Evolutionary conservation across 805 yeast species (phyloP), one percentile per base, ranked within the genome.

Genomic region (Pichia scutulata): DNA sequence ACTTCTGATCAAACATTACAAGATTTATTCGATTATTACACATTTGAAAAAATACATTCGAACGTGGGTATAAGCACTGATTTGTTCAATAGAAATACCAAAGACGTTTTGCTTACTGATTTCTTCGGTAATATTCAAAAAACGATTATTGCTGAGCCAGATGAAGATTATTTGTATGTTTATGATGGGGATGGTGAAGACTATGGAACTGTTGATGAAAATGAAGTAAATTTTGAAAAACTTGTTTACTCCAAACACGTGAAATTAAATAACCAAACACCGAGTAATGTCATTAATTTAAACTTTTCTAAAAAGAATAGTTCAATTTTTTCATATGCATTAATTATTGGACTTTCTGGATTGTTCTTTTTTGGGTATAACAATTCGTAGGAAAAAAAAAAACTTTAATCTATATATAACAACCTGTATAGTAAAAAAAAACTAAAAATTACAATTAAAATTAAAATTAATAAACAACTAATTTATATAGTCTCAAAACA

Each of bases 21-120:
- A 60, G 96, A 92, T 61, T 71, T 93, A 55, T 87, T 93, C 60
- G 90, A 81, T 50, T 84, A 84, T 21, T 92, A 89, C 65, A 84
- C 92, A 8, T 84, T 81, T 58, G 95, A 81, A 52, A 82, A 85
- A 55, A 86, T 93, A 28, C 97, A 89, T 63, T 89, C 97, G 1
- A 83, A 86, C 59, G 92, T 96, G 1, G 99, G 99, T n/a, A 82
- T 93, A 39, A 76, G 95, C 55, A 80, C 89, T 0, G 97, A 90
- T 63, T 68, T 87, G 52, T 88, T 80, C 67, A 65, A 76, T 42
- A 76, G 95, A 59, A 78, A 85, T 54, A 70, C 82, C 43, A 69
- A 75, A 4, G 79, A 85, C 41, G 95, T 89, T 4, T 69, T 80
- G 48, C 77, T 93, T 56, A 90, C 98, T 0, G 98, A 93, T 63